phyloP scores from a whole-genome alignment of 2,329 filamentous ascomycete genomes.

The Lecanicillium sp. region DNA sequence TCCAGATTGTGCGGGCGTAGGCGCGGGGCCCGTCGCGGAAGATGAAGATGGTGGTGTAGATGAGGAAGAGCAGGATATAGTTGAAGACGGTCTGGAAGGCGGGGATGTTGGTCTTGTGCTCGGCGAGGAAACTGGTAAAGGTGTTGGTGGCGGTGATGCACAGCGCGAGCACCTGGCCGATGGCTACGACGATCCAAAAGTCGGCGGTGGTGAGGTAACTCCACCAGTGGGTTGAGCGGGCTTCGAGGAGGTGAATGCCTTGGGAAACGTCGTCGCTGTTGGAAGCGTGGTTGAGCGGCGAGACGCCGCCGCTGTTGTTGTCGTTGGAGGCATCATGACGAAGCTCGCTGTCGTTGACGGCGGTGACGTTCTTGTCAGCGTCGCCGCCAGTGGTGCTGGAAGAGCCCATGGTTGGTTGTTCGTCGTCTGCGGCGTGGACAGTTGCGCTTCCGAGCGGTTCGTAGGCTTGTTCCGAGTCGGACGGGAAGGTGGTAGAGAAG shows the following conservation, averaged over 20 bases:
- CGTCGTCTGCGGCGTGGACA: background rate
- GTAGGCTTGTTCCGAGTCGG: constrained; percentile 10
- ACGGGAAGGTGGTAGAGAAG: constrained; percentile 1
- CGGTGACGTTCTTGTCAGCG: constrained; percentile 13
- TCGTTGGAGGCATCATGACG: constrained; percentile 1
- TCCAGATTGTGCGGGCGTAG: constrained; percentile 54
- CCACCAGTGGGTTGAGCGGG: constrained; percentile 49
- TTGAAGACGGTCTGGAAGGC: constrained; percentile 96
- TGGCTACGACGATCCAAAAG: constrained; percentile 74
- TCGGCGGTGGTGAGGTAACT: constrained; percentile 75
- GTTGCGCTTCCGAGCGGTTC: background rate
- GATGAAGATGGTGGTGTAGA: constrained; percentile 75
- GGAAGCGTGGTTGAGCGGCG: background rate
- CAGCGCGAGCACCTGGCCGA: constrained; percentile 80
- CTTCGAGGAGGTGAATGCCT: constrained; percentile 48
- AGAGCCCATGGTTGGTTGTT: background rate
- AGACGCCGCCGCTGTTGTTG: background rate
- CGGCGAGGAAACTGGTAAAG: constrained; percentile 66
- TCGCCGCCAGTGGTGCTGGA: constrained; percentile 12
- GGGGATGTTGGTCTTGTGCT: constrained; percentile 67
- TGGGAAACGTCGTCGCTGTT: constrained; percentile 29
- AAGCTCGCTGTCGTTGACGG: constrained; percentile 9
- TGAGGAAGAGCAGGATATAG: constrained; percentile 72
- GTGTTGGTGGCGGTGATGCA: constrained; percentile 93
- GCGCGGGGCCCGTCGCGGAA: constrained; percentile 69